Conservation (phyloP, 192 early-diverging fungal genomes). For the Phlyctochytrium planicorne region DNA sequence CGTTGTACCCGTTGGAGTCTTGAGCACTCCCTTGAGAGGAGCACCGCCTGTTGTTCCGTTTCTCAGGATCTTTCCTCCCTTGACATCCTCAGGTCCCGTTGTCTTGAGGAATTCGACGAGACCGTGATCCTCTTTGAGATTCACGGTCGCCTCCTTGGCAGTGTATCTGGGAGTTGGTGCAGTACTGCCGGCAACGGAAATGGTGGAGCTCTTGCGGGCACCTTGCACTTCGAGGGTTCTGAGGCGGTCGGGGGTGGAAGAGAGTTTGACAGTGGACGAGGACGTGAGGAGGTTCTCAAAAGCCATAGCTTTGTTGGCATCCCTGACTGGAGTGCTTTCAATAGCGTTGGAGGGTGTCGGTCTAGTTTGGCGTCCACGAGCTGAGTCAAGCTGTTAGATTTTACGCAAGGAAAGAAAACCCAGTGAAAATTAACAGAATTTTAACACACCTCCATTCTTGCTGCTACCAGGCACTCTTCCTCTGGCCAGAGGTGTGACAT, state of each 20-base stretch:
- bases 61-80: not conserved
- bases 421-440: not conserved
- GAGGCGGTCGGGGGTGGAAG: constrained; percentile 5
- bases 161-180: not conserved
- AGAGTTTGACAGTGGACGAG: not conserved
- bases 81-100: constrained; percentile 5
- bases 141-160: not conserved
- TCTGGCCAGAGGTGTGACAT: not conserved
- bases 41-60: not conserved
- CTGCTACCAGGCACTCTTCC: not conserved
- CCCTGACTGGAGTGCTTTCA: not conserved
- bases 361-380: not conserved
- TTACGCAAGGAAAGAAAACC: not conserved
- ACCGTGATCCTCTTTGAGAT: not conserved
- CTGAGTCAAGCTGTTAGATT: not conserved
- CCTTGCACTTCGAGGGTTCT: not conserved
- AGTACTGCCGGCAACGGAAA: not conserved
- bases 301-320: not conserved
- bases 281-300: not conserved
- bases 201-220: not conserved
- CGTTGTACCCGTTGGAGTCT: not conserved
- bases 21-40: constrained; percentile 2
- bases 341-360: not conserved
- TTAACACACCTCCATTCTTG: not conserved
- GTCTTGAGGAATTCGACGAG: not conserved